These are phyloP conservation scores for Blastobotrys terrestris DNA, from an alignment of 805 yeast species.

Conservation along the genomic window DNA sequence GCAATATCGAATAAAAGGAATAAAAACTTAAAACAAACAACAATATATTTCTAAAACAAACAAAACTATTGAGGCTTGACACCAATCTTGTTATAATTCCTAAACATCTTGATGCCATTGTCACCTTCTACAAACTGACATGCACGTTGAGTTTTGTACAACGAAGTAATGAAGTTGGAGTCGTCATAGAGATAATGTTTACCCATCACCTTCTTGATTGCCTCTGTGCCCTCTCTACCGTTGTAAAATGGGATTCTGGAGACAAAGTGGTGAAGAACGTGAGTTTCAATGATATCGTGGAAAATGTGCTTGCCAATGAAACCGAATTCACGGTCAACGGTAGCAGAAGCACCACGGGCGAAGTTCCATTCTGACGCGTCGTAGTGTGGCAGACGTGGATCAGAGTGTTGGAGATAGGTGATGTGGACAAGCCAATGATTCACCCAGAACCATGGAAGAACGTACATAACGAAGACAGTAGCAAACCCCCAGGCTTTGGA, in stretches of 20 bases:
- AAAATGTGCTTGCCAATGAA: constrained; percentile 70
- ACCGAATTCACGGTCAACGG: constrained; percentile 79
- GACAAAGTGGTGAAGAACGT: constrained; percentile 78
- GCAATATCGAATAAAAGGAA: too few relatives aligned
- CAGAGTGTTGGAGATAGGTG: constrained; percentile 80
- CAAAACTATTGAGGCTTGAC: constrained; percentile 14
- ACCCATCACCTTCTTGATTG: constrained; percentile 81
- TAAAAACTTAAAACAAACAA: constrained; percentile 5
- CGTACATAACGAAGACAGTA: constrained; percentile 61
- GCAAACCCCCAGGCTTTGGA: constrained; percentile 55
- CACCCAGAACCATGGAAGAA: constrained; percentile 69
- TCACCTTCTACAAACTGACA: constrained; percentile 72
- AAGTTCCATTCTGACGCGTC: constrained; percentile 71
- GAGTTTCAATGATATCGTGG: constrained; percentile 89
- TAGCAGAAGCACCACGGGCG: constrained; percentile 80
- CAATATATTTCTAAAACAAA: constrained; percentile 6
- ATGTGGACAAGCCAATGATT: constrained; percentile 90
- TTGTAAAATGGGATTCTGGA: constrained; percentile 84
- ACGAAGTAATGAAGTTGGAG: constrained; percentile 66
- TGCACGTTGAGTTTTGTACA: constrained; percentile 50
- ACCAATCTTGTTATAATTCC: constrained; percentile 65
- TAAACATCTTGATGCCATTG: constrained; percentile 63
- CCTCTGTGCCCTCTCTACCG: constrained; percentile 66
- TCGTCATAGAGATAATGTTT: constrained; percentile 59
- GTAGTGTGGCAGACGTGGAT: constrained; percentile 74